Percentiles rank a stretch among this genome's conserved stretches.
Conservation (phyloP, 2,329 filamentous ascomycete species). For the Simplicillium aogashimaense region DNA sequence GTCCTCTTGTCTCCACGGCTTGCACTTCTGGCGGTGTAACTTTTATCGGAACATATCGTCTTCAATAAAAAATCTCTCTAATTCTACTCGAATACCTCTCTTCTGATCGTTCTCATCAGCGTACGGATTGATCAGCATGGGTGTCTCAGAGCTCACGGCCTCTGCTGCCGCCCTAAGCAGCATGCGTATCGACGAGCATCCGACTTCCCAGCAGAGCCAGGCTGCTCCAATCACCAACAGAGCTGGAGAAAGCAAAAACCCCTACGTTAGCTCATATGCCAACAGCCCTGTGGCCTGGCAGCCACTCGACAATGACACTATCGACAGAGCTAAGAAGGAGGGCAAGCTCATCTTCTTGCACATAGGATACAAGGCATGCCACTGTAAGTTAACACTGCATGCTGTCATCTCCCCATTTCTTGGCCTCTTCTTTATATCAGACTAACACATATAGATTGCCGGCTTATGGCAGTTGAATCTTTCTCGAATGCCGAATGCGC, state of each 20-base stretch:
- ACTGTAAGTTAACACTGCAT: constrained; percentile 53
- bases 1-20: constrained; percentile 8
- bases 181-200: constrained; percentile 12
- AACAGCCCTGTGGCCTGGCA: constrained; percentile 89
- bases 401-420: not conserved
- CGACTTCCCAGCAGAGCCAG: constrained; percentile 7
- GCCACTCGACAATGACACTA: constrained; percentile 67
- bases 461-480: constrained; percentile 87
- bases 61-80: constrained; percentile 1
- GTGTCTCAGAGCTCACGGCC: constrained; percentile 25
- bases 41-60: not conserved
- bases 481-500: constrained; percentile 80
- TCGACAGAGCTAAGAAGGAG: constrained; percentile 66
- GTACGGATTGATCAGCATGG: constrained; percentile 15
- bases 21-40: not conserved
- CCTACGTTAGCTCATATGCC: constrained; percentile 60
- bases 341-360: constrained; percentile 90
- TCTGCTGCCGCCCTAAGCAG: constrained; percentile 22
- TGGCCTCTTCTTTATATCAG: too few species aligned
- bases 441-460: constrained; percentile 47
- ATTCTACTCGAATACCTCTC: constrained; percentile 2
- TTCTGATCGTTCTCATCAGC: not conserved
- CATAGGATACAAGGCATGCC: constrained; percentile 90
- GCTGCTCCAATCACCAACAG: constrained; percentile 22
- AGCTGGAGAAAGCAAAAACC: constrained; percentile 30